phyloP scores from a whole-genome alignment of 768 basidiomycete genomes.

The Phylloporus sp. region DNA sequence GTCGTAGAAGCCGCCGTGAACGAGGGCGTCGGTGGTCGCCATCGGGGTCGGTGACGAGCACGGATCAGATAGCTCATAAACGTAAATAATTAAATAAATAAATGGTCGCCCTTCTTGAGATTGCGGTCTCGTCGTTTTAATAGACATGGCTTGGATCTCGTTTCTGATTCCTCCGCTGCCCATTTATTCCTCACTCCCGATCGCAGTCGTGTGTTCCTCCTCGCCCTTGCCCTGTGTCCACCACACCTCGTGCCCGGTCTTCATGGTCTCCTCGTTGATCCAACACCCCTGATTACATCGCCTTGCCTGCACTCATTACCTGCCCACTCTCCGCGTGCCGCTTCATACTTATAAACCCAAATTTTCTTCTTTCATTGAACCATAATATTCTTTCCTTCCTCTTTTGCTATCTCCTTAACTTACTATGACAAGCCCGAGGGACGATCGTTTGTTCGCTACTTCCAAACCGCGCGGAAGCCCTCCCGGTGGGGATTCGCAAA shows the following conservation, averaged over 20 bases:
- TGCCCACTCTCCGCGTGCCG: slow-evolving; percentile 40
- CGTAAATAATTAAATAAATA: not conserved
- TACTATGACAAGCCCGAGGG: slow-evolving; percentile 68
- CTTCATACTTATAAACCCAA: slow-evolving; percentile 50
- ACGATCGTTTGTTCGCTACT: slow-evolving; percentile 68
- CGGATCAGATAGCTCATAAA: not conserved
- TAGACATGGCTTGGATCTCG: slow-evolving; percentile 1
- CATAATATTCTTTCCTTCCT: slow-evolving; percentile 42
- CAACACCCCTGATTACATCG: slow-evolving; percentile 44
- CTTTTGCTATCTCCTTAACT: slow-evolving; percentile 55
- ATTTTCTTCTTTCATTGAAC: slow-evolving; percentile 47
- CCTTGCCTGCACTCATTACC: slow-evolving; percentile 40
- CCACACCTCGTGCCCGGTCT: slow-evolving; percentile 49
- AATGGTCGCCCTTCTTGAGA: not conserved
- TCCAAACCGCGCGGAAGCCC: slow-evolving; percentile 61
- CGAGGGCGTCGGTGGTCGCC: slow-evolving; percentile 29
- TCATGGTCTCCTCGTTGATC: slow-evolving; percentile 49
- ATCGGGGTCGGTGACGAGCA: slow-evolving; percentile 3
- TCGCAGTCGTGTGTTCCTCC: slow-evolving; percentile 27
- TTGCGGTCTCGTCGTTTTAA: not conserved
- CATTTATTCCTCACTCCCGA: slow-evolving; percentile 25
- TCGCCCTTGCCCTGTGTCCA: slow-evolving; percentile 37
- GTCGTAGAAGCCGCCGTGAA: slow-evolving; percentile 90
- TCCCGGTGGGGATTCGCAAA: slow-evolving; percentile 59
- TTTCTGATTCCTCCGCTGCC: slow-evolving; percentile 14